Base-by-base conservation (phyloP, 2,329 filamentous ascomycete species). In the Cercospora nicotianae region DNA sequence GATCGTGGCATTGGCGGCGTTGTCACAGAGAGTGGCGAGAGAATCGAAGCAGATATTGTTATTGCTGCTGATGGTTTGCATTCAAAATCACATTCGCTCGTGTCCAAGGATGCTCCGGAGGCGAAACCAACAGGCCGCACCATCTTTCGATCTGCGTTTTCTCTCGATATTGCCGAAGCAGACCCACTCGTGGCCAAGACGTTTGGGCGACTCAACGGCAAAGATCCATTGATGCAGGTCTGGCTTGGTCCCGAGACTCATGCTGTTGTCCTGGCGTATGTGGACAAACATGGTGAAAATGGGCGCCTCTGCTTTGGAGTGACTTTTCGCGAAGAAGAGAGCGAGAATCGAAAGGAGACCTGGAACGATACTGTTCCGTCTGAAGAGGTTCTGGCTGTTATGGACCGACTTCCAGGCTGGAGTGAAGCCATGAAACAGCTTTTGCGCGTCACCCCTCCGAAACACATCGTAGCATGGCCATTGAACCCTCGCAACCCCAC, bases 401-500 rank as follows among this genome's bases (percentile, higher is more conserved):
- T 73, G 33, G 67, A 70, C 20, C 60, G 69, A 16, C 28, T 68
- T 1, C 63, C 69, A 12, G 75, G 77, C 65, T 76, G 83, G 64
- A 81, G 83, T 71, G 81, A 81, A 1, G 77, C 80, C 13, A 83
- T 85, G 64, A 78, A 78, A 23, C 81, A 80, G 1, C 81, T 83
- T 1, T 79, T 86, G 12, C 74, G 78, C 33, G 78, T 79, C 51
- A 85, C 72, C n/a, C 74, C 74, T 28, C 62, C 72, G 5, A 67
- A 64, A n/a, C 69, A 39, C 12, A 71, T 75, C 7, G 79, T 87
- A 1, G 84, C 86, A 72, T 87, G 84, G 84, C 86, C 85, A 70
- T 82, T 87, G 26, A 84, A 84, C 55, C 86, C 85, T 68, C 80
- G 85, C 48, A 83, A 86, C 71, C 85, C 84, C 0, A 77, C 85